Base-by-base conservation (phyloP, 108 stramenopile genomes). In the Pseudonitzschia multistriata region DNA sequence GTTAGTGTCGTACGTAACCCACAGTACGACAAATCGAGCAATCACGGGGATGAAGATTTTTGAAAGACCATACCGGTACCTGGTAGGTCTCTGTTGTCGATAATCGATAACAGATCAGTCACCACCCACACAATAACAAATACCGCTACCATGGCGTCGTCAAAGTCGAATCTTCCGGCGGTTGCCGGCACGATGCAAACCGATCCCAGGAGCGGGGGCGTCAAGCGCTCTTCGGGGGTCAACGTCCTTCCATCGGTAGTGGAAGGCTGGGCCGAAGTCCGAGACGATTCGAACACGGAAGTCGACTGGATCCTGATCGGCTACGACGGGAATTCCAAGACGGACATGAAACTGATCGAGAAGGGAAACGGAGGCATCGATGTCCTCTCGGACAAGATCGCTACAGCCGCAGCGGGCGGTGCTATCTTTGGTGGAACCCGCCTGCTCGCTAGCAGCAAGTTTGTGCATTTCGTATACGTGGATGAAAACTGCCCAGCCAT, bases 221-320 rank as follows among this genome's bases (percentile, higher is more conserved):
- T 84, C 34, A 87, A 87, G 65, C 82, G 86, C 62, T 74, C 70
- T 6, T 80, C 79, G 30, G 92, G 88, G 28, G 92, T 93, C 60
- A 88, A 87, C 63, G 85, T 89, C 19, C 64, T 85, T 7, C 88
- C 85, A 60, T 66, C 73, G 29, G 79, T 88, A 13, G 30, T 24
- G 4, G 30, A 67, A 67, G 87, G 82, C 42, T 93, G 92, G 89
- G 54, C 78, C 21, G 67, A 86, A 73, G 79, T 90, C 17, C 86
- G 92, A 3, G 84, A 90, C 55, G 82, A 93, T 66, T 68, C 52
- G 17, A 84, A 90, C 65, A 42, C 63, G 31, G 76, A 75, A 3
- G 78, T 88, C 15, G 87, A 90, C 70, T 93, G 88, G 87, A 59
- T 93, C 13, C 79, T 93, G 53, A 84, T 87, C 28, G 81, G 89